phyloP scores from a whole-genome alignment of 345 rosid species.

The Lepidium aucheri region DNA sequence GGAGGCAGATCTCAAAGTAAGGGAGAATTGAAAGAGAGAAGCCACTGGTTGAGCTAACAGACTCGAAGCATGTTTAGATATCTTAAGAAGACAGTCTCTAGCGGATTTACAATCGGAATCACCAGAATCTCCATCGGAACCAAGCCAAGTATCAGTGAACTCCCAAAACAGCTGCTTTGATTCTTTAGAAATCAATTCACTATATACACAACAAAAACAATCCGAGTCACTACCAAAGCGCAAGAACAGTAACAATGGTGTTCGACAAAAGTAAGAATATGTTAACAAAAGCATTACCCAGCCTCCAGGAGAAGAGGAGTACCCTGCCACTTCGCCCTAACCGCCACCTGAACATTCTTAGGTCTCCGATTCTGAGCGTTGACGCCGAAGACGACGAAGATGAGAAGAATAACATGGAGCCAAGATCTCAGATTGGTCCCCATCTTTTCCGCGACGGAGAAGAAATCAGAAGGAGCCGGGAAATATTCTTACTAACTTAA shows the following conservation, averaged over 20 bases:
- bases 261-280: background rate
- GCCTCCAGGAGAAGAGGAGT: slow-evolving; percentile 95
- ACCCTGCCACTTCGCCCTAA: slow-evolving; percentile 90
- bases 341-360: slow-evolving; percentile 82
- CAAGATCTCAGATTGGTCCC: slow-evolving; percentile 50
- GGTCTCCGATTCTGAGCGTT: slow-evolving; percentile 56
- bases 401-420: slow-evolving; percentile 32
- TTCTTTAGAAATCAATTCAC: slow-evolving; percentile 84
- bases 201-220: slow-evolving; percentile 16
- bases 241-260: slow-evolving; percentile 1
- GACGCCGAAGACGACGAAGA: slow-evolving; percentile 33
- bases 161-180: slow-evolving; percentile 80
- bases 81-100: slow-evolving; percentile 62
- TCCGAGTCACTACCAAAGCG: background rate
- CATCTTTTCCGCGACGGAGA: slow-evolving; percentile 36
- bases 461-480: slow-evolving; percentile 3
- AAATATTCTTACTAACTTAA: background rate
- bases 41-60: slow-evolving; percentile 52
- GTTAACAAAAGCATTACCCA: slow-evolving; percentile 43
- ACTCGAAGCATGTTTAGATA: slow-evolving; percentile 41
- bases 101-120: slow-evolving; percentile 53
- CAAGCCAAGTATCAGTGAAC: slow-evolving; percentile 68
- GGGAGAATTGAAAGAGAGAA: slow-evolving; percentile 73
- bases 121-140: slow-evolving; percentile 34
- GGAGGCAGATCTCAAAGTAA: slow-evolving; percentile 77